Base-by-base conservation (phyloP, 2,329 filamentous ascomycete species). In the Hypoxylon sp. region DNA sequence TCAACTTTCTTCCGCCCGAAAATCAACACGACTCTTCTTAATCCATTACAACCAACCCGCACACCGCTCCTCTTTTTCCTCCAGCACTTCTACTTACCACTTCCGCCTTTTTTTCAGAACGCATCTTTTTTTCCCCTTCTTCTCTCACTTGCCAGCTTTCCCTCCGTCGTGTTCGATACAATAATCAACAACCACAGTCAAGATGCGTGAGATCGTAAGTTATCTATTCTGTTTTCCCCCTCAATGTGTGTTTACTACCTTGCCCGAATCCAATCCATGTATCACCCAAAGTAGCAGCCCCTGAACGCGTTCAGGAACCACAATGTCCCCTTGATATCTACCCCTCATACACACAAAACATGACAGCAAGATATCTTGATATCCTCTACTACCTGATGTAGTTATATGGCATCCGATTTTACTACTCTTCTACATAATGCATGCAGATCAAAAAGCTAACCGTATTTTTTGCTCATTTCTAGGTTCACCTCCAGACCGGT, bases 401-500 rank as follows among this genome's bases (percentile, higher is more conserved):
- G 37, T 48, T 38, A 43, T 37, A 70, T 36, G 25, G 9, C 7
- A 32, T 9, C 41, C 40, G 42, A 21, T 19, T 44, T 38, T 36
- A 37, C 3, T n/a, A n/a, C n/a, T n/a, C n/a, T n/a, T n/a, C n/a
- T n/a, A n/a, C n/a, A n/a, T n/a, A n/a, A n/a, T n/a, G n/a, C n/a
- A n/a, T n/a, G n/a, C n/a, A n/a, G 25, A 26, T 25, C 12, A 8
- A 16, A 35, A 7, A 45, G 77, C 86, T 89, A 79, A 87, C 83
- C 71, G 59, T 63, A 51, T 63, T 55, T 60, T 72, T 70, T 36
- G 76, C 75, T 70, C 63, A 62, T 70, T 15, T 48, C 11, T 73
- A 97, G 93, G 93, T 97, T 80, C 94, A 99, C 81, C 91, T 99
- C 71, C 94, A 99, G 83, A 99, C 94, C 84, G 94, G 94, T 78